Evolutionary conservation across 208 protist genomes (phyloP), one percentile per base, ranked within the genome.

Genomic region (Crithidia fasciculata): DNA sequence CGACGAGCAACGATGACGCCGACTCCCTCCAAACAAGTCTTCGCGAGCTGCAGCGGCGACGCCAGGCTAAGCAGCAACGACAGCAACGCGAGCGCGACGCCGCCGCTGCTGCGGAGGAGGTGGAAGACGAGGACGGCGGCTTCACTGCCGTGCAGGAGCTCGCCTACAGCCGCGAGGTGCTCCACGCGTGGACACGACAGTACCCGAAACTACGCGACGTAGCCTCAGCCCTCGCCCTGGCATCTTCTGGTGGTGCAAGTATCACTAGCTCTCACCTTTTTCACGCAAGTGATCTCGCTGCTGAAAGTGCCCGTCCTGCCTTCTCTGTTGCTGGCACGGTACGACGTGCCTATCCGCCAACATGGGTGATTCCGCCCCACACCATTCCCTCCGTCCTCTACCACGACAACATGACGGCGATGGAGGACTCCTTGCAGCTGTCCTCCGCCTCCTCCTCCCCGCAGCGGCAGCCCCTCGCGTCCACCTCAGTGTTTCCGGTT

Each of bases 351-450:
- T 78, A 84, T 49, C 74, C 71, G 44, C 18, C 74, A 7, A 53
- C 81, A 55, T 91, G 86, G 86, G 58, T 80, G 41, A 85, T 91
- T 19, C 86, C 81, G 0, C 41, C 72, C 8, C 72, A 71, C 39
- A 85, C 79, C 12, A 77, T 88, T 16, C 86, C 86, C 12, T 6
- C 66, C 28, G 28, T 28, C 28, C 28, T 43, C 5, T 78, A 67
- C 47, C 72, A 72, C 52, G 41, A 2, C 28, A 40, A 61, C 73
- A 52, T 8, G 43, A 18, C 52, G 0, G 16, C 50, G 12, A 47
- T 67, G 58, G 72, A 65, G 7, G 50, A 52, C 15, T 55, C 65
- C 2, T 41, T 41, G 37, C 56, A 10, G 49, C 6, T 59, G 4
- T 54, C 44, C 67, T 72, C 67, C 2, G 56, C 56, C 41, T 56